A percentile compares a stretch with the other conserved stretches of the same genome.
Conservation (phyloP, 2,329 filamentous ascomycete species). For the Colletotrichum sp. region DNA sequence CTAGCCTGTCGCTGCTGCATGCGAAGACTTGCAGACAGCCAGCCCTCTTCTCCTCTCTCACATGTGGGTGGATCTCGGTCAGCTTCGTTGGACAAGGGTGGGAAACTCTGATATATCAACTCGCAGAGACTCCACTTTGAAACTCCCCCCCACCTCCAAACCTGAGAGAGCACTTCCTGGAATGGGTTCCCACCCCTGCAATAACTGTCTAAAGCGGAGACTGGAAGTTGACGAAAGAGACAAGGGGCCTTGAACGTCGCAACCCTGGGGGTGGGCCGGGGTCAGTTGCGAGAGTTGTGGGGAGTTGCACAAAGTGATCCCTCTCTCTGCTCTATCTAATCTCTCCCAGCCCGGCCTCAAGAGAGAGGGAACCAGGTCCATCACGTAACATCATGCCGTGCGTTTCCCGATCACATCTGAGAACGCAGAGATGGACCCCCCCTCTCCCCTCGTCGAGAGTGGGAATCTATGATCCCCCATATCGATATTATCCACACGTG, state of each 20-base stretch:
- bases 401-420: neutral
- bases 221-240: neutral
- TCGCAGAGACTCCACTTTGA: slow-evolving; percentile 6
- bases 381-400: neutral
- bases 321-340: neutral
- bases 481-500: slow-evolving; percentile 10
- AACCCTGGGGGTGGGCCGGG: neutral
- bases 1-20: no score
- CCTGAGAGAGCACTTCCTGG: neutral
- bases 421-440: neutral
- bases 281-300: neutral
- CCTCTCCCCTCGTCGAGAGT: neutral
- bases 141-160: neutral
- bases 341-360: neutral
- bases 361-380: neutral
- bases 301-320: neutral
- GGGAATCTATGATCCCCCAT: neutral
- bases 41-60: neutral
- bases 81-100: neutral
- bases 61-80: neutral
- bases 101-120: slow-evolving; percentile 1
- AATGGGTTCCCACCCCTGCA: neutral
- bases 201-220: neutral
- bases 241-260: neutral
- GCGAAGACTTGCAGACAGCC: neutral